A percentile compares a stretch with the other conserved stretches of the same genome.
These are phyloP conservation scores for Ustilago sp. DNA, from an alignment of 1,284 basidiomycete species.

Conservation along the genomic window DNA sequence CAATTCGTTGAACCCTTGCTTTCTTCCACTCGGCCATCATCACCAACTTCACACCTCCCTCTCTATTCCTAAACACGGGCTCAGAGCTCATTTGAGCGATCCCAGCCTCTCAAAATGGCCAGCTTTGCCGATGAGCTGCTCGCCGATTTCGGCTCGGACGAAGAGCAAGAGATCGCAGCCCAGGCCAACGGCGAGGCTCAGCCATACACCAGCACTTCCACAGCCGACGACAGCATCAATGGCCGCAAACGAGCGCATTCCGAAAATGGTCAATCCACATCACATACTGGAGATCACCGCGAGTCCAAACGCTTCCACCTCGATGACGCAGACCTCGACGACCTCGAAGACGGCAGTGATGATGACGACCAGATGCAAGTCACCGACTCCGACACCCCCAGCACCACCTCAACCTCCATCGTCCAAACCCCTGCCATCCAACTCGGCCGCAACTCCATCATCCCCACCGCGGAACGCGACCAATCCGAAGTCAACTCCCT, in stretches of 20 bases:
- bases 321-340: constrained; percentile 63
- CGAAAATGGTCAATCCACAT: constrained; percentile 72
- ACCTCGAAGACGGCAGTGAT: constrained; percentile 45
- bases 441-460: constrained; percentile 85
- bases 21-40: constrained; percentile 3
- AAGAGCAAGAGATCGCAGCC: constrained; percentile 71
- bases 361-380: constrained; percentile 33
- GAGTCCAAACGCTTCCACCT: constrained; percentile 32
- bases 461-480: constrained; percentile 92
- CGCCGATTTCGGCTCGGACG: constrained; percentile 77
- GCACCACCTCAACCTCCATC: constrained; percentile 20
- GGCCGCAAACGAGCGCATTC: constrained; percentile 38
- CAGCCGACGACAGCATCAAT: constrained; percentile 71
- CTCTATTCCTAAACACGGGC: neutral
- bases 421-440: constrained; percentile 7
- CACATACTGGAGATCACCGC: constrained; percentile 47
- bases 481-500: constrained; percentile 90
- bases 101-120: constrained; percentile 51
- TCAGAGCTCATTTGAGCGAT: too few species aligned
- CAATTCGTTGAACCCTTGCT: constrained; percentile 13
- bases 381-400: constrained; percentile 12
- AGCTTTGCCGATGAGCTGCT: constrained; percentile 85
- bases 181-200: constrained; percentile 67
- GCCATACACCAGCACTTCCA: constrained; percentile 2
- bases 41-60: neutral